Base-by-base conservation (phyloP, 441 rosid genomes). In the Viola pubescens region DNA sequence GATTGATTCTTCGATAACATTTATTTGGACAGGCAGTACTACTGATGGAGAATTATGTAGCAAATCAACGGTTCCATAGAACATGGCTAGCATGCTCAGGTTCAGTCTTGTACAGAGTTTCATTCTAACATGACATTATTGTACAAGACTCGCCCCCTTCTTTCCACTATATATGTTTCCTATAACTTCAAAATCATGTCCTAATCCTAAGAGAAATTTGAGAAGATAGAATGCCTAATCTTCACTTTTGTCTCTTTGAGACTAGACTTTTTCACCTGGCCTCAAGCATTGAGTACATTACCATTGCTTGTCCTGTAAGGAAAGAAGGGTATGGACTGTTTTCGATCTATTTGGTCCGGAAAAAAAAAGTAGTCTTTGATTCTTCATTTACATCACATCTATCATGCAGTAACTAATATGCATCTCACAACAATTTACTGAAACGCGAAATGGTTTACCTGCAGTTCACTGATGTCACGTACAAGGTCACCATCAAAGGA, bases 401-500 rank as follows among this genome's bases (percentile, higher is more conserved):
- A 45, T 38, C 4, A 6, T 9, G 7, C 9, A 16, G 14, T 49
- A 16, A 19, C 26, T 39, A 46, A 12, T 19, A 43, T 8, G 12
- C 7, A 37, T 9, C 6, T 37, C 13, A 8, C 9, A 48, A 16
- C 34, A 5, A 19, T 52, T 58, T 39, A 14, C 63, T 34, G 26
- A 37, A 34, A 13, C 26, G 26, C 46, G 43, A 5, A 3, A 46
- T 57, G 6, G 51, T 42, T 7, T n/a, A 67, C 14, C 0, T 82
- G 81, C 88, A 92, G 98, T 92, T 89, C 68, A 81, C 49, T n/a
- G 96, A 89, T 47, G 81, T 92, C 10, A 64, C 82, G 9, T 86
- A 84, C 80, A 89, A 89, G 78, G 94, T 89, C 77, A 58, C 70
- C 8, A 71, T 86, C n/a, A 92, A 84, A 65, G 90, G 87, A 19